Conservation (phyloP, 1,284 basidiomycete genomes). For the Pseudozyma tsukubaensis region DNA sequence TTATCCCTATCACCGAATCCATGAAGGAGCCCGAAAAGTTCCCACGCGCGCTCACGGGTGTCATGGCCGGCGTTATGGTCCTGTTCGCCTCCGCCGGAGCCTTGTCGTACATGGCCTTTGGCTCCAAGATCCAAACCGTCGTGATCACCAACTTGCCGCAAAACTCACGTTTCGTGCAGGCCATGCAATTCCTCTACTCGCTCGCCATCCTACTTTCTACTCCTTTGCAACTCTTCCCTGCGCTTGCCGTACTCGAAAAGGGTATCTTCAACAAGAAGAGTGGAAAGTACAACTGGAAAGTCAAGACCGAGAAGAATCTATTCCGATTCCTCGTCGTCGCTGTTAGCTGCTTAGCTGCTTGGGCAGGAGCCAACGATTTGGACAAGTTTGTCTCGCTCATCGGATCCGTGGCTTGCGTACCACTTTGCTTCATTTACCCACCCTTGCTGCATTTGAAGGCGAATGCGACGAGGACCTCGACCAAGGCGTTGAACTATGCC, state of each 20-base stretch:
- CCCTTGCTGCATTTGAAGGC: constrained; percentile 93
- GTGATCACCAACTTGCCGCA: constrained; percentile 93
- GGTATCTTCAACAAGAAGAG: constrained; percentile 82
- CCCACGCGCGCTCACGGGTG: constrained; percentile 85
- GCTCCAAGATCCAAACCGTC: constrained; percentile 87
- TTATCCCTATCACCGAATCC: constrained; percentile 95
- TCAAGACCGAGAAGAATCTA: constrained; percentile 87
- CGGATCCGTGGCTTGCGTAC: constrained; percentile 93
- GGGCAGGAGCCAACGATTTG: constrained; percentile 86
- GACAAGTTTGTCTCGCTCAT: constrained; percentile 97
- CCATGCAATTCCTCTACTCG: constrained; percentile 73
- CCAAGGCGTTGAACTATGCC: constrained; percentile 80
- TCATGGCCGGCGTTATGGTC: constrained; percentile 83
- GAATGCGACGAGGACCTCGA: constrained; percentile 76
- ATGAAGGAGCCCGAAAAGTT: constrained; percentile 93
- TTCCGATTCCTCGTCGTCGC: constrained; percentile 84
- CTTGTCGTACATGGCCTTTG: constrained; percentile 89
- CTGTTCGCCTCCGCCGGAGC: constrained; percentile 91
- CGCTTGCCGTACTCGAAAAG: constrained; percentile 95
- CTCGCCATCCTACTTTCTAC: constrained; percentile 92
- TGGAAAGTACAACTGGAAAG: constrained; percentile 80
- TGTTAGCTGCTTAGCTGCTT: constrained; percentile 81
- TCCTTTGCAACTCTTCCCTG: constrained; percentile 91
- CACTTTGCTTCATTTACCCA: constrained; percentile 90
- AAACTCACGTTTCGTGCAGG: constrained; percentile 86